Conservation (phyloP, 805 yeast species). For the Kluyveromyces lactis region DNA sequence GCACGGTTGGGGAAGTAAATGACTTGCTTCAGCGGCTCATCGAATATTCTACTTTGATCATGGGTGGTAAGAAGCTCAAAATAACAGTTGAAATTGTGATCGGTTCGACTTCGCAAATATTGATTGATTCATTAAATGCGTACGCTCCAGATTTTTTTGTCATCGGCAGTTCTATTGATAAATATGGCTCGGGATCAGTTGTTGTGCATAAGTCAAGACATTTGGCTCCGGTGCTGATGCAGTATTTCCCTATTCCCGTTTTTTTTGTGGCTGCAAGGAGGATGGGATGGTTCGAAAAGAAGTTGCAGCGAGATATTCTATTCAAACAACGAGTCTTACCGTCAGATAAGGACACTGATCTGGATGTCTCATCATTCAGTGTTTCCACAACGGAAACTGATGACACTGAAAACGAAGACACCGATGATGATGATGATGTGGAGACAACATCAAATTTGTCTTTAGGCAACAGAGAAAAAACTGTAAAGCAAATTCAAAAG, state of each 20-base stretch:
- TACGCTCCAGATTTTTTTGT: conserved; percentile 28
- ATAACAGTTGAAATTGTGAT: conserved; percentile 27
- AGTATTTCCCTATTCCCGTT: conserved; percentile 23
- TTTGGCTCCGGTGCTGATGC: conserved; percentile 20
- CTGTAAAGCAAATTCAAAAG: conserved; percentile 2
- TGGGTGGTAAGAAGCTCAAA: conserved; percentile 20
- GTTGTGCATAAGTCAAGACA: conserved; percentile 20
- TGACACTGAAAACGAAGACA: background rate
- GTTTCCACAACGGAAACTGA: background rate
- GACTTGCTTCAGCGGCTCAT: conserved; percentile 17
- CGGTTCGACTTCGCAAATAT: conserved; percentile 19
- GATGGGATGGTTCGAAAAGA: conserved; percentile 22
- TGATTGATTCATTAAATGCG: conserved; percentile 25
- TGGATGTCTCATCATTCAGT: background rate
- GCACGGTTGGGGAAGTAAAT: conserved; percentile 18
- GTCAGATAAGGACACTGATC: background rate
- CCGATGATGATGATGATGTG: background rate
- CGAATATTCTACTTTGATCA: conserved; percentile 15
- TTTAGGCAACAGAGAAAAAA: conserved; percentile 1
- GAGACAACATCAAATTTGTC: background rate
- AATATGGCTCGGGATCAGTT: conserved; percentile 4
- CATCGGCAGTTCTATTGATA: background rate
- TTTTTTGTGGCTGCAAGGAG: conserved; percentile 23
- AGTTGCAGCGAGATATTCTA: conserved; percentile 8
- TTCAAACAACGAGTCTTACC: background rate